phyloP scores from a whole-genome alignment of 1,284 basidiomycete species.

The Anthracocystis panici-leucophaei region DNA sequence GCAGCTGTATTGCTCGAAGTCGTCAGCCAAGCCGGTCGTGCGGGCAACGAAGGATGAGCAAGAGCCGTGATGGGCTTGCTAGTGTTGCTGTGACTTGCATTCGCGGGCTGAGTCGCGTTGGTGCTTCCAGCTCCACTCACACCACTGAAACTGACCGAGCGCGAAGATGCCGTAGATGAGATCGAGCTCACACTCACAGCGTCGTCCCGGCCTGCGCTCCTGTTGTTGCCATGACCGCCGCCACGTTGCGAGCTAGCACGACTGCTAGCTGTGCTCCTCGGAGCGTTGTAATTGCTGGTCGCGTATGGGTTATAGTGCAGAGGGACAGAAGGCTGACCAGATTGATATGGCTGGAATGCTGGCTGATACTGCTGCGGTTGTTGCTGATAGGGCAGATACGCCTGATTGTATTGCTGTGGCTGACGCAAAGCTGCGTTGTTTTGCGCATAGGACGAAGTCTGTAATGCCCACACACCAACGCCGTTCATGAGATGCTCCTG shows the following conservation, averaged over 20 bases:
- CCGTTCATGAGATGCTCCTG: constrained; percentile 26
- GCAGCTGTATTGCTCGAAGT: neutral
- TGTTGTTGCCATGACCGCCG: neutral
- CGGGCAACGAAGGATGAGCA: constrained; percentile 39
- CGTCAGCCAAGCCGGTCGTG: constrained; percentile 36
- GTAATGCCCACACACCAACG: constrained; percentile 40
- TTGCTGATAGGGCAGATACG: neutral
- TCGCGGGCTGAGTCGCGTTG: neutral
- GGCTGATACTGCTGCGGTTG: constrained; percentile 5
- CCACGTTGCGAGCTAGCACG: constrained; percentile 33
- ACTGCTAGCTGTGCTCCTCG: constrained; percentile 27
- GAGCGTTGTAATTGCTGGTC: constrained; percentile 1
- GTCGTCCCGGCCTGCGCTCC: constrained; percentile 15
- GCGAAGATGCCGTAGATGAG: constrained; percentile 26
- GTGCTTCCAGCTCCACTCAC: constrained; percentile 8
- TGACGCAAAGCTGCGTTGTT: constrained; percentile 8
- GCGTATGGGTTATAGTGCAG: constrained; percentile 8
- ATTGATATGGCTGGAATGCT: constrained; percentile 4
- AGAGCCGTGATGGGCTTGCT: constrained; percentile 2
- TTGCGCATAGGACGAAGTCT: constrained; percentile 19
- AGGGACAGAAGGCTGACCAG: constrained; percentile 4
- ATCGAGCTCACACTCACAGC: constrained; percentile 28
- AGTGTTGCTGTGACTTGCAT: neutral
- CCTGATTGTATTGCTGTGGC: constrained; percentile 6
- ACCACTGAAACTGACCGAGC: constrained; percentile 36